Percentiles rank a stretch among this genome's conserved stretches.
Evolutionary conservation across 2,329 filamentous ascomycete genomes (phyloP).

Genomic region (Hypoxylon sp.): DNA sequence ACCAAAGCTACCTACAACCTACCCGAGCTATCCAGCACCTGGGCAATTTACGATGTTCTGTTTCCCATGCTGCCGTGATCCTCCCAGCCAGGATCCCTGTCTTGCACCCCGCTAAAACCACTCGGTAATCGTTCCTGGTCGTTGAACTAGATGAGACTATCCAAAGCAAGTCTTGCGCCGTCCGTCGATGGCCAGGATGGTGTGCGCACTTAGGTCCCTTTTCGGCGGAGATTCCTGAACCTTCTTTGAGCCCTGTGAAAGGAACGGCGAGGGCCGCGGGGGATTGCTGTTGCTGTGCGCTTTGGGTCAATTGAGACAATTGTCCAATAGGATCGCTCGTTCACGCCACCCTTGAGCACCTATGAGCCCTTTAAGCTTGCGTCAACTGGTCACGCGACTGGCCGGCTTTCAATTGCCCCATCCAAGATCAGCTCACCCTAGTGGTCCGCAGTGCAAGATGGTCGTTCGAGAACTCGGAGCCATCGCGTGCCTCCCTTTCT

Average conservation of each 20-base stretch:
- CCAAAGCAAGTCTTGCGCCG: constrained; percentile 22
- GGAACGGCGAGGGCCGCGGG: constrained; percentile 27
- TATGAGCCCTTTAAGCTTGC: constrained; percentile 34
- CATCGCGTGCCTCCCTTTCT: constrained; percentile 43
- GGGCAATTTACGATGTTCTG: neutral
- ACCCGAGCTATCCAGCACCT: constrained; percentile 7
- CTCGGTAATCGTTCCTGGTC: constrained; percentile 41
- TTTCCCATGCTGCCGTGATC: constrained; percentile 9
- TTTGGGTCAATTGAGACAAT: constrained; percentile 32
- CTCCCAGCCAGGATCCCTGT: constrained; percentile 29
- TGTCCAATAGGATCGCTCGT: constrained; percentile 41
- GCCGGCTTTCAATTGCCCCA: constrained; percentile 41
- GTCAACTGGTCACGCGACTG: constrained; percentile 46
- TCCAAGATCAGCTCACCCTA: constrained; percentile 43
- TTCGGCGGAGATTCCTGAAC: constrained; percentile 37
- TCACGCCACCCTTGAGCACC: constrained; percentile 29
- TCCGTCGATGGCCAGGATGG: neutral
- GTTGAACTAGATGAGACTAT: constrained; percentile 27
- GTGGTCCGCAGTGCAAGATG: constrained; percentile 30
- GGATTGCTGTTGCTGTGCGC: constrained; percentile 24
- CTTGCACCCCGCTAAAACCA: constrained; percentile 28
- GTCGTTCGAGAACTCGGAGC: constrained; percentile 43
- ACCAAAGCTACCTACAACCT: constrained; percentile 9
- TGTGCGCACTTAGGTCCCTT: constrained; percentile 12
- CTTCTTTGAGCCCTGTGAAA: constrained; percentile 35